Base-by-base conservation (phyloP, 164 flowering plant species). In the Vitis cinerea region DNA sequence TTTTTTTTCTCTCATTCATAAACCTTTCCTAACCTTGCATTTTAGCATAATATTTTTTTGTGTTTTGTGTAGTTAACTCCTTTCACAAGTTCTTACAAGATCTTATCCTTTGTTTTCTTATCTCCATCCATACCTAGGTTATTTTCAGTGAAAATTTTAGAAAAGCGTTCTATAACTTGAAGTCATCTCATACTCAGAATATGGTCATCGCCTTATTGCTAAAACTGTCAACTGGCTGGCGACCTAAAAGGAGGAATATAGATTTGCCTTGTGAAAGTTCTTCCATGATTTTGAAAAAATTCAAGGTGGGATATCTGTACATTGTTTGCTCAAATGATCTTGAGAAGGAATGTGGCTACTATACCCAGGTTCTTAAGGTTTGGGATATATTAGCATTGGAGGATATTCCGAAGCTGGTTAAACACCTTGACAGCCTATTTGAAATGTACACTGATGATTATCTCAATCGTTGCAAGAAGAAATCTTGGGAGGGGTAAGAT, bases 221-320 rank as follows among this genome's bases (percentile, higher is more conserved):
- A 73, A 23, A 23, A 74, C 81, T 87, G 16, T 74, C 86, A 52
- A 74, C 63, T 57, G 87, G 88, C 23, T 82, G 84, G 87, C 86
- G 83, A 6, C 71, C 27, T 50, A 48, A 57, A 65, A 65, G 50
- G 67, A 50, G 16, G 27, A 54, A 48, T 10, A 59, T 72, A 29
- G 10, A 30, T 14, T 2, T 61, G 8, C 23, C 50, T 12, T 66
- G 67, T 63, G 76, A 2, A 23, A 53, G 27, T 31, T 70, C 84
- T 54, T 68, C 77, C 69, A 71, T 69, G 65, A 50, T 80, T 56
- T 66, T 81, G 27, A 23, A 23, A 63, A 72, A 82, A 37, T 71
- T 58, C 70, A 69, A 72, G 62, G 82, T 86, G 30, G 76, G 57
- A 52, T 5, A 29, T 10, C 65, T 73, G 2, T 52, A 48, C 16